Percentiles rank a stretch among this genome's conserved stretches.
phyloP scores from a whole-genome alignment of 331 rosid species.

The Ulmus americana region DNA sequence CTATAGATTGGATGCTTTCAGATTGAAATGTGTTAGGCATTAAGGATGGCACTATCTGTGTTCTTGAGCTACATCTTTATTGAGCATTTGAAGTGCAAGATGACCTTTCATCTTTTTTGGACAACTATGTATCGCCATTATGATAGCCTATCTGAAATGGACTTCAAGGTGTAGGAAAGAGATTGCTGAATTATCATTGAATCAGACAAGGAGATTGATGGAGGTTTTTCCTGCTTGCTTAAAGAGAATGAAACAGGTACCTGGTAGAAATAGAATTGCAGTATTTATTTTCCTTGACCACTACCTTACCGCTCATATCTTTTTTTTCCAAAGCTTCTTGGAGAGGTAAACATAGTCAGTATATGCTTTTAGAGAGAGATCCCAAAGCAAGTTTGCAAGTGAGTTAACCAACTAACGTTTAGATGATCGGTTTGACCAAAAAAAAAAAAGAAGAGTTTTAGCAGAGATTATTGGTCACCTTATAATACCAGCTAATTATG shows the following conservation, averaged over 20 bases:
- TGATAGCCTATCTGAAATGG: slow-evolving; percentile 17
- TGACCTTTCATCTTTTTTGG: neutral
- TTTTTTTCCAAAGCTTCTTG: slow-evolving; percentile 3
- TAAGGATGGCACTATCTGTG: too few species aligned
- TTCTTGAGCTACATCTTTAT: neutral
- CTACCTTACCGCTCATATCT: neutral
- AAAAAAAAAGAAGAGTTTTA: slow-evolving; percentile 1
- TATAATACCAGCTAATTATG: neutral
- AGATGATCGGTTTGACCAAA: slow-evolving; percentile 1
- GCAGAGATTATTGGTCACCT: neutral
- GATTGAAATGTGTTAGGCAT: too few species aligned
- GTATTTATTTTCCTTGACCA: slow-evolving; percentile 1
- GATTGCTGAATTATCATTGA: slow-evolving; percentile 56
- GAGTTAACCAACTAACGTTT: neutral
- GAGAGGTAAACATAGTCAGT: neutral
- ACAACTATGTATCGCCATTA: neutral
- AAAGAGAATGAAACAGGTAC: slow-evolving; percentile 56
- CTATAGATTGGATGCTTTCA: too few species aligned
- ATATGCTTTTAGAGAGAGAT: neutral
- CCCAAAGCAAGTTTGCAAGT: neutral
- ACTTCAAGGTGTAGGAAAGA: slow-evolving; percentile 45
- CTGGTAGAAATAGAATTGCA: slow-evolving; percentile 23
- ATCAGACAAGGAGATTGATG: slow-evolving; percentile 73
- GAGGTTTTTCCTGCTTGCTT: slow-evolving; percentile 60
- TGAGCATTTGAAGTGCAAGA: slow-evolving; percentile 13